Conservation (phyloP, 257 asterid species). For the Gynochthodes officinalis region DNA sequence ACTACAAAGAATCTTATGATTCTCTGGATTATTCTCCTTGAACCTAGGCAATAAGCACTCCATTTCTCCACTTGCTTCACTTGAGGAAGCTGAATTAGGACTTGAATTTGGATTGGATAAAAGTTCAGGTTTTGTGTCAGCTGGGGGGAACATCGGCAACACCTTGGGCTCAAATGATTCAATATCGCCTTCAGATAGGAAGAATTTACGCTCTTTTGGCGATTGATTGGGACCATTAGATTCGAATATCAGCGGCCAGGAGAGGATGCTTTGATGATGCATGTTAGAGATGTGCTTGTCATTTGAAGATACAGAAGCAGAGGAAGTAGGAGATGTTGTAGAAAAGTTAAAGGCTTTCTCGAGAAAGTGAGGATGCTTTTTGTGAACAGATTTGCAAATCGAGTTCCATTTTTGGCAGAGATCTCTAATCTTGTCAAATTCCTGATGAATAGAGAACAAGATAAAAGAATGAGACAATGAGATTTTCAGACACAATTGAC, state of each 20-base stretch:
- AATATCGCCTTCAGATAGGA: slow-evolving; percentile 28
- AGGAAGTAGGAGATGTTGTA: slow-evolving; percentile 63
- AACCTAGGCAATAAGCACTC: slow-evolving; percentile 28
- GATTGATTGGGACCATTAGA: slow-evolving; percentile 30
- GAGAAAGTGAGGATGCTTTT: slow-evolving; percentile 51
- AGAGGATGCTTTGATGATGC: slow-evolving; percentile 32
- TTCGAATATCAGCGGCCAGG: slow-evolving; percentile 50
- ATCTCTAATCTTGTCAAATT: slow-evolving; percentile 47
- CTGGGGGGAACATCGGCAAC: not conserved
- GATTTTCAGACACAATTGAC: not conserved
- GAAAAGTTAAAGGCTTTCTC: slow-evolving; percentile 49
- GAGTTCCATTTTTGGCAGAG: slow-evolving; percentile 93
- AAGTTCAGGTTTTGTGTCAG: slow-evolving; percentile 54
- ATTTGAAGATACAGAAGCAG: slow-evolving; percentile 67
- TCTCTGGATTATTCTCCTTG: slow-evolving; percentile 40
- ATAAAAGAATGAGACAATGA: not conserved
- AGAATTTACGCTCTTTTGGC: slow-evolving; percentile 38
- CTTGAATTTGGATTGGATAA: slow-evolving; percentile 88
- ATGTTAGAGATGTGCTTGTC: slow-evolving; percentile 36
- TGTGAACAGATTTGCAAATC: slow-evolving; percentile 71
- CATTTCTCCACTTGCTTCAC: slow-evolving; percentile 70
- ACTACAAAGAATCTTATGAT: slow-evolving; percentile 31
- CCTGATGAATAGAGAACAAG: slow-evolving; percentile 35
- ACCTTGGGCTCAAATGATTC: slow-evolving; percentile 38
- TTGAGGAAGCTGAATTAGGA: slow-evolving; percentile 94